These are phyloP conservation scores for Osmanthus fragrans DNA, from an alignment of 257 asterid genomes.

Conservation along the genomic window DNA sequence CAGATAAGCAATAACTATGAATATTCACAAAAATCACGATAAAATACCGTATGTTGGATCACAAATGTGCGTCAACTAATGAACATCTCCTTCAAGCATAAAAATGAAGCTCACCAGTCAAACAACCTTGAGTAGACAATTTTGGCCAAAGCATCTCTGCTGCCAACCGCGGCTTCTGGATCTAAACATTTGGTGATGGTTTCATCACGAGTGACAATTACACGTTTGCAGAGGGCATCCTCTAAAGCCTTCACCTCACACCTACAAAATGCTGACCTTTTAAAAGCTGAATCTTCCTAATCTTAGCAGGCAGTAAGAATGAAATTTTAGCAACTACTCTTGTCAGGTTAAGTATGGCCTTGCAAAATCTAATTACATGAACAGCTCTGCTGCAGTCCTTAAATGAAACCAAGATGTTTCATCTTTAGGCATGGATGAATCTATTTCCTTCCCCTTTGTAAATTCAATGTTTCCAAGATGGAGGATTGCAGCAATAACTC, in stretches of 20 bases:
- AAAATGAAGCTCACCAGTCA: conserved; percentile 67
- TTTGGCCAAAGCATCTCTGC: conserved; percentile 97
- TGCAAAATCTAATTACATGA: conserved; percentile 60
- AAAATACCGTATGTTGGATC: neutral
- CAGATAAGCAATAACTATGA: conserved; percentile 13
- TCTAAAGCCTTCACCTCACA: conserved; percentile 89
- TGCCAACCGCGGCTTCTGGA: conserved; percentile 85
- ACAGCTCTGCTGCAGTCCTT: conserved; percentile 89
- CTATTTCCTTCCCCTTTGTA: conserved; percentile 82
- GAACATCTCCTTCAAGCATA: conserved; percentile 2
- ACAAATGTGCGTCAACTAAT: neutral
- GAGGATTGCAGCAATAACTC: conserved; percentile 94
- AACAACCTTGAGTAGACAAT: conserved; percentile 89
- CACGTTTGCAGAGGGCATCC: conserved; percentile 93
- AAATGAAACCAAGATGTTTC: conserved; percentile 93
- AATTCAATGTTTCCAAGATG: conserved; percentile 98
- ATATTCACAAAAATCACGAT: conserved; percentile 4
- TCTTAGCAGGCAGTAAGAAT: conserved; percentile 4
- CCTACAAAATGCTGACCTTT: conserved; percentile 48
- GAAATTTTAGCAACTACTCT: neutral
- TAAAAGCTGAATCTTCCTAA: conserved; percentile 20
- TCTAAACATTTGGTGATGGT: conserved; percentile 87
- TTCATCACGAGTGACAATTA: conserved; percentile 97
- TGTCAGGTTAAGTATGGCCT: conserved; percentile 17
- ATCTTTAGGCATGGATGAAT: conserved; percentile 96